A percentile compares a stretch with the other conserved stretches of the same genome.
phyloP scores from a whole-genome alignment of 106 monocot species.

The Iris macrosiphon region DNA sequence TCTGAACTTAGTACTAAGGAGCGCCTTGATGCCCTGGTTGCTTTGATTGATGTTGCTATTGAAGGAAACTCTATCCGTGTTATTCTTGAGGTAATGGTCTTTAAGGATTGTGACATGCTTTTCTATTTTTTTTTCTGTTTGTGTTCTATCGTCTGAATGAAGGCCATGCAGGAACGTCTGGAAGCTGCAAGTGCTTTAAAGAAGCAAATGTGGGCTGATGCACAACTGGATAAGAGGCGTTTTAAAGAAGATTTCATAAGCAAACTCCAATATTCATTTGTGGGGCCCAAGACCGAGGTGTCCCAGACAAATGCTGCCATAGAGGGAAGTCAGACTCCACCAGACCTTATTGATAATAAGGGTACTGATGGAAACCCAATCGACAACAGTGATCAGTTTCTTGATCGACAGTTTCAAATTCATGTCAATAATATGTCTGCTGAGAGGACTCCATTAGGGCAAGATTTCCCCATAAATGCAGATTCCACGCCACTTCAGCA shows the following conservation, averaged over 20 bases:
- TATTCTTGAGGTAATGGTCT: constrained; percentile 79
- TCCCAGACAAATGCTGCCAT: constrained; percentile 23
- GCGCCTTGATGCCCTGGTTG: constrained; percentile 88
- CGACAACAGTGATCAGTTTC: constrained; percentile 20
- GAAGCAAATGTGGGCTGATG: constrained; percentile 98
- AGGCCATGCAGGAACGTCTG: constrained; percentile 70
- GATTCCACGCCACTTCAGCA: constrained; percentile 43
- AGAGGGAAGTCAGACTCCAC: constrained; percentile 44
- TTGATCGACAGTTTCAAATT: constrained; percentile 22
- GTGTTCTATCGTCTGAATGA: constrained; percentile 13
- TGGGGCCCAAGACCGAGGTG: constrained; percentile 39
- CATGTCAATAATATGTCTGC: constrained; percentile 19
- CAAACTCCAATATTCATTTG: constrained; percentile 45
- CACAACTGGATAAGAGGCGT: constrained; percentile 90
- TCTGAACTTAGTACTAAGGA: constrained; percentile 88
- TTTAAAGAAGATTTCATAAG: constrained; percentile 73
- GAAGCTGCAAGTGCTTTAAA: constrained; percentile 97
- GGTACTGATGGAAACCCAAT: constrained; percentile 29
- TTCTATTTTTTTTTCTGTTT: not conserved
- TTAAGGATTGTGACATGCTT: not conserved
- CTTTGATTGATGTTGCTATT: constrained; percentile 74
- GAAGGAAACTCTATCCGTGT: constrained; percentile 89
- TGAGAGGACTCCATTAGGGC: constrained; percentile 46
- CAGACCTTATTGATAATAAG: constrained; percentile 28
- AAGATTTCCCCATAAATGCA: constrained; percentile 39